Percentiles rank a stretch among this genome's conserved stretches.
Conservation (phyloP, 2,329 filamentous ascomycete species). For the Diplodia corticola region DNA sequence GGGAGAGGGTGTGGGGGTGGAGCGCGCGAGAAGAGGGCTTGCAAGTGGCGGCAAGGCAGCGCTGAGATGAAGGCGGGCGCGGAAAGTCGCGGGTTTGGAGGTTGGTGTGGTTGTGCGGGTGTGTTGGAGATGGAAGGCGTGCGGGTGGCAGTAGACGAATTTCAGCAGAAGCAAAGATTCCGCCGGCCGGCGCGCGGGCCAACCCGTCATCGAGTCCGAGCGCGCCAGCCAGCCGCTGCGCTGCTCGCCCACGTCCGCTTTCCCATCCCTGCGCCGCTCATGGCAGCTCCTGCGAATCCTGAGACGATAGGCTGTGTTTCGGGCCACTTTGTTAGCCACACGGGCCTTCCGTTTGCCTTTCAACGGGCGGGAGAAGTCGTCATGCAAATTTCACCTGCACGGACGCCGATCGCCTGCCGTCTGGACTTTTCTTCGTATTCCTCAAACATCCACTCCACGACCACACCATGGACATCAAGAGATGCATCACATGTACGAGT, state of each 20-base stretch:
- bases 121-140: slow-evolving; percentile 9
- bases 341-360: not conserved
- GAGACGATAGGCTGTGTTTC: slow-evolving; percentile 1
- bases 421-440: no score
- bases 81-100: not conserved
- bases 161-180: slow-evolving; percentile 21
- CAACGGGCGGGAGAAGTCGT: not conserved
- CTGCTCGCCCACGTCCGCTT: slow-evolving; percentile 7
- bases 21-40: slow-evolving; percentile 2
- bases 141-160: slow-evolving; percentile 19
- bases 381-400: not conserved
- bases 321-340: not conserved
- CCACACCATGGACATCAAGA: no score
- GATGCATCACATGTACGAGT: not conserved
- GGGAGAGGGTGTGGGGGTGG: not conserved
- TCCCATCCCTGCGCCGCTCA: slow-evolving; percentile 12
- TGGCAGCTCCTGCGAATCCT: slow-evolving; percentile 11
- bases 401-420: not conserved
- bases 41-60: not conserved
- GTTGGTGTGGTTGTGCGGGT: slow-evolving; percentile 20
- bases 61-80: slow-evolving; percentile 9
- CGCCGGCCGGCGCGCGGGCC: slow-evolving; percentile 17
- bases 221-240: slow-evolving; percentile 8
- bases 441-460: not conserved
- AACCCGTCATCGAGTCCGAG: slow-evolving; percentile 4